phyloP scores from a whole-genome alignment of 2,329 filamentous ascomycete species.

The Fusarium kyushuense region DNA sequence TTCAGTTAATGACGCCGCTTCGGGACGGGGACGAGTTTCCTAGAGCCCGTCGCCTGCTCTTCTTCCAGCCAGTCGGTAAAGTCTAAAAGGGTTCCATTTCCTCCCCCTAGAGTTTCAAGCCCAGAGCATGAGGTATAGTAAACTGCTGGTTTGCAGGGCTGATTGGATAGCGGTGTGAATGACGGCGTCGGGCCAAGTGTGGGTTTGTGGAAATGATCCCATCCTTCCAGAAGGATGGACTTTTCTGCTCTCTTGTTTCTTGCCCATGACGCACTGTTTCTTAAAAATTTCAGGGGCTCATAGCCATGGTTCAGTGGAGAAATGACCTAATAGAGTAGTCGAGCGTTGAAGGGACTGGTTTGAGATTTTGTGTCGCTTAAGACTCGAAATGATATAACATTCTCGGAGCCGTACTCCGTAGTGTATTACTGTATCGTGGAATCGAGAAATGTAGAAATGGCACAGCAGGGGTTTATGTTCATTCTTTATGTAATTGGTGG shows the following conservation, averaged over 20 bases:
- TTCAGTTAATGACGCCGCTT: not conserved
- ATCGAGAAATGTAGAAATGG: not conserved
- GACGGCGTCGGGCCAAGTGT: slow-evolving; percentile 39
- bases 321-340: not conserved
- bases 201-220: slow-evolving; percentile 44
- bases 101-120: slow-evolving; percentile 7
- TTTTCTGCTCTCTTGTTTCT: not conserved
- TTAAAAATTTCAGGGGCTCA: not conserved
- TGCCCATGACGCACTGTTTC: slow-evolving; percentile 26
- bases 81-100: slow-evolving; percentile 14
- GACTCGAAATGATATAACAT: slow-evolving; percentile 10
- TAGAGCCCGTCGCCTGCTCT: slow-evolving; percentile 26
- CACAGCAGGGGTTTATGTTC: not conserved
- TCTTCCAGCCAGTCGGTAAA: slow-evolving; percentile 42
- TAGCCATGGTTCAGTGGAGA: slow-evolving; percentile 10
- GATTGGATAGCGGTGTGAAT: slow-evolving; percentile 46
- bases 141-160: slow-evolving; percentile 41
- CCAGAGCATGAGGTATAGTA: not conserved
- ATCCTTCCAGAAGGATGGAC: slow-evolving; percentile 43
- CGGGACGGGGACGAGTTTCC: slow-evolving; percentile 19
- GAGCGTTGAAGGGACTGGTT: not conserved
- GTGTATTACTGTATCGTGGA: not conserved
- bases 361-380: not conserved
- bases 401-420: slow-evolving; percentile 14
- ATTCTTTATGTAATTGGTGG: slow-evolving; percentile 1